Evolutionary conservation across 129 eudicot genomes (phyloP), one percentile per base, ranked within the genome.

Genomic region (Helianthus tuberosus): DNA sequence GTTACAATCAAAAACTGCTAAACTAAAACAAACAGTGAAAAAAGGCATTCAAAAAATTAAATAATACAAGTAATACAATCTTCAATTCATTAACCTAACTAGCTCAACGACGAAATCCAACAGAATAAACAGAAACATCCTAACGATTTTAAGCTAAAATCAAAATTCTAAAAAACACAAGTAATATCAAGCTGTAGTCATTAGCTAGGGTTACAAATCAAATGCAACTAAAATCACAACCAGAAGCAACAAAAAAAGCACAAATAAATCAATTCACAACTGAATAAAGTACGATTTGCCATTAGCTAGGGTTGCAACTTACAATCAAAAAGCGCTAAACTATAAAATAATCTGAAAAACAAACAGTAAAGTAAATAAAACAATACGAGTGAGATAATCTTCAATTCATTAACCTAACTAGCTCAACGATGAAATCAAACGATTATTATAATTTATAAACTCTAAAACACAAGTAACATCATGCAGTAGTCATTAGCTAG

Each of bases 171-270:
- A 53, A 43, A 53, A 9, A 57, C 9, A 3, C 11, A 13, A 11
- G 14, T 61, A 61, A 61, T 1, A 61, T 32, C 46, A 61, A 61
- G 66, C 66, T 32, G 3, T 43, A 43, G 47, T 43, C 47, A 43
- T 43, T 43, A 43, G 47, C 10, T 43, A 43, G 47, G 47, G 47
- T 43, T 14, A 61, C 46, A 16, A 61, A 61, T 61, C 66, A 13
- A 61, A 61, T 61, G 66, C 66, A 61, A 61, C 66, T 59, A 59
- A 5, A 59, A 59, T 27, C 65, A 59, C 8, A 27, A 29, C 36
- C 66, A 3, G 32, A 10, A 61, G 13, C 9, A 3, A 61, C 13
- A 14, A 4, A 61, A 3, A 61, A 32, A 9, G 3, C 32, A 29
- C 14, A 1, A 61, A 32, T 12, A 60, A 60, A 57, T 17, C 35